Conservation (phyloP, 305 asterid genomes). For the Stenogyne calaminthoides region DNA sequence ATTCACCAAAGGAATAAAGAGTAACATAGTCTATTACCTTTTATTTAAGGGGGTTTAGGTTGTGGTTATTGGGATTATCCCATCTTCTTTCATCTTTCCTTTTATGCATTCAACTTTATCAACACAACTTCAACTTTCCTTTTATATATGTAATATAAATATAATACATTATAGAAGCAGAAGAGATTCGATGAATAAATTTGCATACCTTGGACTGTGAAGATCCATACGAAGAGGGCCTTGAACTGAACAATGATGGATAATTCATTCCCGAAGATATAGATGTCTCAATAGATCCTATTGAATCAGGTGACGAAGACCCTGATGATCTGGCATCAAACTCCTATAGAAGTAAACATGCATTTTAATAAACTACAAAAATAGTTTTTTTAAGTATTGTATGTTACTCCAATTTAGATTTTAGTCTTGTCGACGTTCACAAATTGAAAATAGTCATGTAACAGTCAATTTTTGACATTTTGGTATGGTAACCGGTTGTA, state of each 20-base stretch:
- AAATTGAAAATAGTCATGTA: neutral
- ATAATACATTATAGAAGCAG: neutral
- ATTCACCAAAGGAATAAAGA: neutral
- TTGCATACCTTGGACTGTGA: slow-evolving; percentile 60
- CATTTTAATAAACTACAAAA: neutral
- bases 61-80: neutral
- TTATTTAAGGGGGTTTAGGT: neutral
- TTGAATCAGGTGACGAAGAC: slow-evolving; percentile 85
- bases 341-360: slow-evolving; percentile 50
- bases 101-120: neutral
- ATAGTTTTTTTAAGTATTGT: too few relatives aligned
- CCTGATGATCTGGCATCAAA: slow-evolving; percentile 80
- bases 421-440: too few relatives aligned
- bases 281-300: slow-evolving; percentile 81
- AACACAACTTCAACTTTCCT: neutral
- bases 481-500: too few relatives aligned
- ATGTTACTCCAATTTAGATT: too few relatives aligned
- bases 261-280: slow-evolving; percentile 85
- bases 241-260: slow-evolving; percentile 85
- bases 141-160: neutral
- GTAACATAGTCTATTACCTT: neutral
- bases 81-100: neutral
- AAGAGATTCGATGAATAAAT: slow-evolving; percentile 18
- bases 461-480: too few relatives aligned
- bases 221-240: slow-evolving; percentile 58